Percentiles rank a stretch among this genome's conserved stretches.
These are phyloP conservation scores for Verticillium albo-atrum DNA, from an alignment of 2,329 filamentous ascomycete genomes.

Conservation along the genomic window DNA sequence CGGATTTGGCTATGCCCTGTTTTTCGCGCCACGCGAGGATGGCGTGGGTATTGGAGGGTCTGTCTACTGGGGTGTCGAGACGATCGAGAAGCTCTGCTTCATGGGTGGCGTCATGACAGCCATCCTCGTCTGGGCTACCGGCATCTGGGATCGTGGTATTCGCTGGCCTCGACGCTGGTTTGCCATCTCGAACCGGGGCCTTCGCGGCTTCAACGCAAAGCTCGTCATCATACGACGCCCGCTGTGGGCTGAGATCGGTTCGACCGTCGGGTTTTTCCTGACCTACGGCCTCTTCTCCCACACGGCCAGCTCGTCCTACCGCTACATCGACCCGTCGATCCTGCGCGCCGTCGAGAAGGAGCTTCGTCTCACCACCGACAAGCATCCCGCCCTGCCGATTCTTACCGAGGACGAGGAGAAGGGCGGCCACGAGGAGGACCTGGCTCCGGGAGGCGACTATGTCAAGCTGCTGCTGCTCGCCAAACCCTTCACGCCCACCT, in stretches of 20 bases:
- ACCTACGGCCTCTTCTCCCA: conserved; percentile 70
- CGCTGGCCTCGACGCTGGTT: conserved; percentile 94
- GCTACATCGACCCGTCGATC: conserved; percentile 65
- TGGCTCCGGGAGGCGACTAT: conserved; percentile 85
- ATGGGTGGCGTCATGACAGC: conserved; percentile 86
- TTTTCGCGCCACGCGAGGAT: conserved; percentile 93
- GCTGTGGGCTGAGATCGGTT: conserved; percentile 74
- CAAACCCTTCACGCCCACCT: conserved; percentile 91
- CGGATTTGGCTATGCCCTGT: conserved; percentile 85
- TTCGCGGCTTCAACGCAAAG: conserved; percentile 93
- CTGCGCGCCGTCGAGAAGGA: conserved; percentile 57
- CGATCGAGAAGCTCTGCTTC: conserved; percentile 83
- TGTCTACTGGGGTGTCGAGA: conserved; percentile 94
- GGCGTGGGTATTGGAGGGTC: conserved; percentile 86
- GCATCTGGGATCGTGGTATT: conserved; percentile 93
- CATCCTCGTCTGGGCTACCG: conserved; percentile 86
- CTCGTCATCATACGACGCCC: conserved; percentile 81
- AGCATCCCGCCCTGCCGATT: conserved; percentile 37
- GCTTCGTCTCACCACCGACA: conserved; percentile 41
- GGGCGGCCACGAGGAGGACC: conserved; percentile 78
- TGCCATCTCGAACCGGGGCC: conserved; percentile 78
- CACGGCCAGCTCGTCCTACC: conserved; percentile 65
- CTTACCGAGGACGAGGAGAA: conserved; percentile 48
- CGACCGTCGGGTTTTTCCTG: conserved; percentile 70
- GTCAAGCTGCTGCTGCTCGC: conserved; percentile 86